A percentile compares a stretch with the other conserved stretches of the same genome.
These are phyloP conservation scores for Pseudonectria foliicola DNA, from an alignment of 2,329 filamentous ascomycete genomes.

Conservation along the genomic window DNA sequence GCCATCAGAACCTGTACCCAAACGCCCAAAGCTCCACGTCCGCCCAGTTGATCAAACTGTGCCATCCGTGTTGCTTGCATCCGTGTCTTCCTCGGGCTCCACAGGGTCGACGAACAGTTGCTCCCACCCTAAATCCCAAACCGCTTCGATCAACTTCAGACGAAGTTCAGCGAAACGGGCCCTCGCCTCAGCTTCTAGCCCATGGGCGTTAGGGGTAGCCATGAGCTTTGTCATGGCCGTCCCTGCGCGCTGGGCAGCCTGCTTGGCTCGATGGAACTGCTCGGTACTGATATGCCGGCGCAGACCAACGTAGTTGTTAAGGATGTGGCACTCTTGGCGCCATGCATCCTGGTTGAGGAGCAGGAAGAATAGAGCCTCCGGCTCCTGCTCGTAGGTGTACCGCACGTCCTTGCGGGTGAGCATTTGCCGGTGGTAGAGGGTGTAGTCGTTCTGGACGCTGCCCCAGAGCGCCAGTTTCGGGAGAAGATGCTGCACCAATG, in stretches of 20 bases:
- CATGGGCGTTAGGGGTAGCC: slow-evolving; percentile 9
- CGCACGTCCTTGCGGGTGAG: slow-evolving; percentile 4
- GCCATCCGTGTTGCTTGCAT: no score
- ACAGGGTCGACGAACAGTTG: no score
- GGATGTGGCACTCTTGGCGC: slow-evolving; percentile 7
- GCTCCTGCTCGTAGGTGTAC: slow-evolving; percentile 10
- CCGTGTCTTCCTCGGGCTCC: no score
- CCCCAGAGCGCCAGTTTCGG: slow-evolving; percentile 9
- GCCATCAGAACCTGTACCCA: no score
- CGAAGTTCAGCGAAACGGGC: no score
- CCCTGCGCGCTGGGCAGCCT: slow-evolving; percentile 8
- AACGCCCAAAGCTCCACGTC: no score
- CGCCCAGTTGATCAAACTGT: no score
- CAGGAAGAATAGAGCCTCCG: slow-evolving; percentile 3
- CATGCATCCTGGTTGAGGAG: slow-evolving; percentile 1
- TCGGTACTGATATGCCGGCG: slow-evolving; percentile 1
- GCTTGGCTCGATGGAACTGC: slow-evolving; percentile 4
- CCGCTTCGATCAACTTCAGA: no score
- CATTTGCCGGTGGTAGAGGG: slow-evolving; percentile 3
- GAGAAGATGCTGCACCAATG: background rate
- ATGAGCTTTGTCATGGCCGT: slow-evolving; percentile 6
- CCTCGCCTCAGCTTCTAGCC: slow-evolving; percentile 10
- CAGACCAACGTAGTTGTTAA: slow-evolving; percentile 14
- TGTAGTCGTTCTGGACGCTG: slow-evolving; percentile 8
- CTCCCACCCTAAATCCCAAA: no score